Evolutionary conservation across 768 basidiomycete genomes (phyloP).

Genomic region (Kwoniella pini): DNA sequence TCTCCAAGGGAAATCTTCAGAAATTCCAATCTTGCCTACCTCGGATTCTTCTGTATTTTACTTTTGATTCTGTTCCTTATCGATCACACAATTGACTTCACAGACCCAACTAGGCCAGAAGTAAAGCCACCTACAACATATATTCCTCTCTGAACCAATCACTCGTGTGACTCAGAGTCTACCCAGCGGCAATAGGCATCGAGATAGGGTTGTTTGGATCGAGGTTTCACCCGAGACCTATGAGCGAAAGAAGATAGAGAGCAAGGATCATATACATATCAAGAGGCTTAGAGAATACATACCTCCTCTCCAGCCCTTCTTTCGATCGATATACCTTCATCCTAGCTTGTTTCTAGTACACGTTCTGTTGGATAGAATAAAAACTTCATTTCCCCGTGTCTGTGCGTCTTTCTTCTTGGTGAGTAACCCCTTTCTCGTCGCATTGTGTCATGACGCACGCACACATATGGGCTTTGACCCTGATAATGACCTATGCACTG

Average conservation of each 20-base stretch:
- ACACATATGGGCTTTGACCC: background rate
- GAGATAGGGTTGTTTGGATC: background rate
- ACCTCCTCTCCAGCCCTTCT: background rate
- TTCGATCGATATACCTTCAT: background rate
- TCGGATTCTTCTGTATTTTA: constrained; percentile 1
- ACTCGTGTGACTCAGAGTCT: background rate
- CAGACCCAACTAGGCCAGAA: constrained; percentile 9
- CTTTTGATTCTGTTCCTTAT: background rate
- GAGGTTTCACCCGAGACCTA: constrained; percentile 2
- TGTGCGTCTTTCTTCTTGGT: background rate
- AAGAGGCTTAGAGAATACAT: background rate
- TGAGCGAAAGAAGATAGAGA: background rate
- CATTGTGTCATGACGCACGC: background rate
- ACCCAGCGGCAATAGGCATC: too few species aligned
- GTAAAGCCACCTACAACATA: constrained; percentile 5
- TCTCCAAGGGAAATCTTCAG: too few species aligned
- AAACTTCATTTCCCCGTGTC: background rate
- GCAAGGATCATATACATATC: background rate
- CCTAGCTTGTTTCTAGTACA: background rate
- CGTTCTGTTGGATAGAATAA: background rate
- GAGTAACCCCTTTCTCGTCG: constrained; percentile 13
- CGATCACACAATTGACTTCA: too few species aligned
- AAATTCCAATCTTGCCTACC: constrained; percentile 18
- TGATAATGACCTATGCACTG: constrained; percentile 3
- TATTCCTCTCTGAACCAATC: constrained; percentile 2